Evolutionary conservation across 768 basidiomycete species (phyloP).

Genomic region (Amanita molliuscula): DNA sequence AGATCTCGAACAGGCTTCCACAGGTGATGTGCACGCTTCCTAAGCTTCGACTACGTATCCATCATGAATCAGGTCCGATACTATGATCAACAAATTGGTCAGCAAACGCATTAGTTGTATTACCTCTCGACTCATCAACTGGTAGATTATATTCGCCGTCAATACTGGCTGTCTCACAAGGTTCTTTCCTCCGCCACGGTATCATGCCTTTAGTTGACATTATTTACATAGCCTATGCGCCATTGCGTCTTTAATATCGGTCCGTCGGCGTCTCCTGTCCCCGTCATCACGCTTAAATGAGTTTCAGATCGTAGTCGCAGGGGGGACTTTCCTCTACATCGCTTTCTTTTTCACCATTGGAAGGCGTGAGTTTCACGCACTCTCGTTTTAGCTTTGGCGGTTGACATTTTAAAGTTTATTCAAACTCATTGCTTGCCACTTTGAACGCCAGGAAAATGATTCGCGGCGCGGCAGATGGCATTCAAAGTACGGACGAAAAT

Average conservation of each 20-base stretch:
- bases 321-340: slow-evolving; percentile 43
- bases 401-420: slow-evolving; percentile 31
- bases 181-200: slow-evolving; percentile 10
- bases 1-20: slow-evolving; percentile 35
- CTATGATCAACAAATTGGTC: slow-evolving; percentile 33
- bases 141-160: slow-evolving; percentile 31
- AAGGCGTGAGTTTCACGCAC: slow-evolving; percentile 28
- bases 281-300: slow-evolving; percentile 3
- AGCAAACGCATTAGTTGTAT: slow-evolving; percentile 6
- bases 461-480: slow-evolving; percentile 25
- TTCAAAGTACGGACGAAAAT: slow-evolving; percentile 31
- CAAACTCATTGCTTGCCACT: slow-evolving; percentile 51
- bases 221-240: slow-evolving; percentile 33
- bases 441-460: slow-evolving; percentile 45
- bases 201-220: neutral
- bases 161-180: slow-evolving; percentile 32
- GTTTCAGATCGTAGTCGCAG: slow-evolving; percentile 35
- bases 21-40: slow-evolving; percentile 16
- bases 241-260: slow-evolving; percentile 42
- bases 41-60: neutral
- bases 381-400: neutral
- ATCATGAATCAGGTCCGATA: slow-evolving; percentile 26
- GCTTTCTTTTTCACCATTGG: slow-evolving; percentile 52
- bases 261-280: slow-evolving; percentile 14
- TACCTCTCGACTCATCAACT: neutral